A percentile compares a stretch with the other conserved stretches of the same genome.
These are phyloP conservation scores for Barbatosphaeria neglecta DNA, from an alignment of 495 filamentous ascomycete species.

Conservation along the genomic window DNA sequence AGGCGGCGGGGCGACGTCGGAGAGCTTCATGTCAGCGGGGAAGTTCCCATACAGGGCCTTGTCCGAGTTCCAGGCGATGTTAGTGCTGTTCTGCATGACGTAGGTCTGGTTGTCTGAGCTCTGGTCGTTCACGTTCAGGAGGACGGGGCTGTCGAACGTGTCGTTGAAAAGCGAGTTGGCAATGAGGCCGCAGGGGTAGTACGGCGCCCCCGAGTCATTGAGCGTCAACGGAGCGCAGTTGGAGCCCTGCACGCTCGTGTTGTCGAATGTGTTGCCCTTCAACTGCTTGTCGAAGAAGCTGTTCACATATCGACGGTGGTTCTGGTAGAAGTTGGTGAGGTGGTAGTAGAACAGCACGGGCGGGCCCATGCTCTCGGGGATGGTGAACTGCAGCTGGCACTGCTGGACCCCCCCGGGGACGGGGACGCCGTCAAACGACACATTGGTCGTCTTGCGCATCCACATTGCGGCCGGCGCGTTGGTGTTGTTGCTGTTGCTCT, in stretches of 20 bases:
- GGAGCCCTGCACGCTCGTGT: slow-evolving; percentile 47
- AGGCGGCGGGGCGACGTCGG: slow-evolving; percentile 62
- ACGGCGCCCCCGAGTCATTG: slow-evolving; percentile 48
- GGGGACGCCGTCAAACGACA: slow-evolving; percentile 11
- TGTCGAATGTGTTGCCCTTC: slow-evolving; percentile 54
- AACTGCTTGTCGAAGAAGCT: slow-evolving; percentile 78
- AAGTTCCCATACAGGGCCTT: slow-evolving; percentile 56
- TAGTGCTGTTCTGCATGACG: slow-evolving; percentile 55
- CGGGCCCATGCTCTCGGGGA: slow-evolving; percentile 64
- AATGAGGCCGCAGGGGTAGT: slow-evolving; percentile 92
- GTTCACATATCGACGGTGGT: slow-evolving; percentile 90
- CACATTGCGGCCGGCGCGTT: slow-evolving; percentile 7
- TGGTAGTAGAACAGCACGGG: slow-evolving; percentile 89
- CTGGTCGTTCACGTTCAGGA: slow-evolving; percentile 29
- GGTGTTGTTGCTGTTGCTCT: slow-evolving; percentile 24
- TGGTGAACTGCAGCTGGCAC: slow-evolving; percentile 64
- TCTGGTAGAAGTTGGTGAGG: slow-evolving; percentile 97
- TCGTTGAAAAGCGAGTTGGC: slow-evolving; percentile 98
- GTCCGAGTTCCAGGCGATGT: slow-evolving; percentile 80
- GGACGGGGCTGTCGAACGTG: slow-evolving; percentile 54
- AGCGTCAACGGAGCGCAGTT: slow-evolving; percentile 64
- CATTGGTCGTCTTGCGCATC: slow-evolving; percentile 1
- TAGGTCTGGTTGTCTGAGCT: slow-evolving; percentile 36
- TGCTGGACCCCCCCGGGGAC: slow-evolving; percentile 6
- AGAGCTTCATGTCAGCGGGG: slow-evolving; percentile 45